Conservation (phyloP, 257 asterid species). For the Avicennia marina region DNA sequence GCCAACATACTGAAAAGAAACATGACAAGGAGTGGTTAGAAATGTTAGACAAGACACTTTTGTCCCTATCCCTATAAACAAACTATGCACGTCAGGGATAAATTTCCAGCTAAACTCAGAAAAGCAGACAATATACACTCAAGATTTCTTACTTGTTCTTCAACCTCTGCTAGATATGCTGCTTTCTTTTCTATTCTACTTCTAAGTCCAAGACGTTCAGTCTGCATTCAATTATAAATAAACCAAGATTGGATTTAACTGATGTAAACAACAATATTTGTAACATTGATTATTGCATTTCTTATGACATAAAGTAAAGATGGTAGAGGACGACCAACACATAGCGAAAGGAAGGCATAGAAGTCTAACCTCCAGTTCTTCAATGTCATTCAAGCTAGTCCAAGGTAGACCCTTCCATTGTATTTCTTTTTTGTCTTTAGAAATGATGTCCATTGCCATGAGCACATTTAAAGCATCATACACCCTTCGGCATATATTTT, state of each 20-base stretch:
- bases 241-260: neutral
- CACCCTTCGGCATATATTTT: constrained; percentile 95
- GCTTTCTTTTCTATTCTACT: constrained; percentile 85
- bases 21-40: neutral
- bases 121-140: constrained; percentile 12
- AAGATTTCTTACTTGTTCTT: constrained; percentile 65
- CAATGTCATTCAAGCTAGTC: constrained; percentile 81
- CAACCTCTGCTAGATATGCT: constrained; percentile 85
- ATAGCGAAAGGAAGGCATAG: neutral
- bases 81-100: neutral
- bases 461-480: constrained; percentile 95
- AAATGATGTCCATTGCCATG: constrained; percentile 99
- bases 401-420: constrained; percentile 98
- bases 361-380: constrained; percentile 64
- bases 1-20: constrained; percentile 55
- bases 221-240: constrained; percentile 31
- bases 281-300: neutral
- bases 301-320: neutral
- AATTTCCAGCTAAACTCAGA: constrained; percentile 8
- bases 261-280: neutral
- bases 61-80: neutral
- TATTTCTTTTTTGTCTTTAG: constrained; percentile 95
- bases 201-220: constrained; percentile 65
- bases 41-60: neutral
- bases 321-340: neutral